A percentile compares a stretch with the other conserved stretches of the same genome.
Evolutionary conservation across 257 asterid species (phyloP).

Genomic region (Buddleja alternifolia): DNA sequence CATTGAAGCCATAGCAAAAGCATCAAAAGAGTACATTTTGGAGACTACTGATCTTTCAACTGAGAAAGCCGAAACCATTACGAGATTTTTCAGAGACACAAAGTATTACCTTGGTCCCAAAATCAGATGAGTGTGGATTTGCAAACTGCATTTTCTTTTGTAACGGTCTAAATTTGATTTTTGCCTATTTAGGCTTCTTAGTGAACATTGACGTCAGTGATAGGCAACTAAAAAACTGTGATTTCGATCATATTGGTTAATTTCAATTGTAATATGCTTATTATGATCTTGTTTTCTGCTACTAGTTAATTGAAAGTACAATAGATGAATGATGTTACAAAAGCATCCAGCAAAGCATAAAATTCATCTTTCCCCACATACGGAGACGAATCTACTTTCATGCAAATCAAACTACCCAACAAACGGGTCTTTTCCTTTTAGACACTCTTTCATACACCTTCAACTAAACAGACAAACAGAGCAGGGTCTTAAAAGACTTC

Average conservation of each 20-base stretch:
- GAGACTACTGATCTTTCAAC: slow-evolving; percentile 91
- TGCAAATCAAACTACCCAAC: neutral
- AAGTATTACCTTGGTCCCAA: slow-evolving; percentile 81
- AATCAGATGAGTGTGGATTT: slow-evolving; percentile 38
- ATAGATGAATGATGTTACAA: neutral
- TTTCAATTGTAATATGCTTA: neutral
- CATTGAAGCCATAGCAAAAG: slow-evolving; percentile 86
- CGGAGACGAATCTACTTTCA: neutral
- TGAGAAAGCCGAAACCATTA: slow-evolving; percentile 75
- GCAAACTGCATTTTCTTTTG: neutral
- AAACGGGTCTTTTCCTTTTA: neutral
- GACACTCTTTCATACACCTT: slow-evolving; percentile 9
- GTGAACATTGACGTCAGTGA: neutral
- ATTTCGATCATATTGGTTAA: neutral
- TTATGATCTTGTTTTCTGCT: neutral
- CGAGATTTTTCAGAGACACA: slow-evolving; percentile 82
- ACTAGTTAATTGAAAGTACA: too few relatives aligned
- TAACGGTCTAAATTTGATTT: neutral
- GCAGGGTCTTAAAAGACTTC: slow-evolving; percentile 7
- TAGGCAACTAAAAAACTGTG: neutral
- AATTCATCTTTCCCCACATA: neutral
- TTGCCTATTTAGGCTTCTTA: slow-evolving; percentile 2
- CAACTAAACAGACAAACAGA: slow-evolving; percentile 11
- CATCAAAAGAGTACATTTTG: slow-evolving; percentile 78
- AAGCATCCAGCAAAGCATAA: neutral